Conservation (phyloP, 2,329 filamentous ascomycete genomes). For the Cladosporium sp. region DNA sequence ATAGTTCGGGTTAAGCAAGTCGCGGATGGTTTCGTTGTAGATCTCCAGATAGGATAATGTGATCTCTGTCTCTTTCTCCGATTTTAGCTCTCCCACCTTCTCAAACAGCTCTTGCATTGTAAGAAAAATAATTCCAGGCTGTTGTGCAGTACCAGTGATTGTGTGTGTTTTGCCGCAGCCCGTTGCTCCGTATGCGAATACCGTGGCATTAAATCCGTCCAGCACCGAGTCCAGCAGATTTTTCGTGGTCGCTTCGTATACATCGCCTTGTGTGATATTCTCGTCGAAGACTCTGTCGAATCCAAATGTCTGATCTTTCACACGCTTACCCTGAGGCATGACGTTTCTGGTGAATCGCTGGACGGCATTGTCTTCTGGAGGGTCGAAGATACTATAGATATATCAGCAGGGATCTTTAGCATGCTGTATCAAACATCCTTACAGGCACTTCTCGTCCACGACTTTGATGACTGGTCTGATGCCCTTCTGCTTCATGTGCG, state of each 20-base stretch:
- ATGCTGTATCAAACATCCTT: conserved; percentile 36
- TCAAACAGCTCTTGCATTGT: conserved; percentile 99
- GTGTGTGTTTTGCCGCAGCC: conserved; percentile 99
- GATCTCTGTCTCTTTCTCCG: conserved; percentile 84
- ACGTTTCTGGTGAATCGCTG: conserved; percentile 82
- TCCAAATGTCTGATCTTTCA: conserved; percentile 95
- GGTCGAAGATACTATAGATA: conserved; percentile 78
- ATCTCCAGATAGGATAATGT: conserved; percentile 96
- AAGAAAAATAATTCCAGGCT: conserved; percentile 95
- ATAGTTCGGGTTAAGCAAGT: conserved; percentile 80
- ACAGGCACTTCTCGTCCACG: conserved; percentile 94
- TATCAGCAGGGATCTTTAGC: not conserved
- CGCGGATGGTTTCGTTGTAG: conserved; percentile 98
- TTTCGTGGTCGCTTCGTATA: conserved; percentile 91
- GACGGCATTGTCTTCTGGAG: conserved; percentile 88
- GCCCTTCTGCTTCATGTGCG: conserved; percentile 80
- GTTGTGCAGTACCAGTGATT: conserved; percentile 80
- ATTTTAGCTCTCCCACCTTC: conserved; percentile 79
- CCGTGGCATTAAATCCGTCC: conserved; percentile 97
- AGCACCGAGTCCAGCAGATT: conserved; percentile 89
- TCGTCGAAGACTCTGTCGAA: conserved; percentile 98
- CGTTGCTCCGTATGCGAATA: conserved; percentile 96
- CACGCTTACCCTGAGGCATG: conserved; percentile 74
- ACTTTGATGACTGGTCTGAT: conserved; percentile 92
- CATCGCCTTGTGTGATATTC: conserved; percentile 83